phyloP scores from a whole-genome alignment of 768 basidiomycete genomes.

The Paxillus rubicundulus region DNA sequence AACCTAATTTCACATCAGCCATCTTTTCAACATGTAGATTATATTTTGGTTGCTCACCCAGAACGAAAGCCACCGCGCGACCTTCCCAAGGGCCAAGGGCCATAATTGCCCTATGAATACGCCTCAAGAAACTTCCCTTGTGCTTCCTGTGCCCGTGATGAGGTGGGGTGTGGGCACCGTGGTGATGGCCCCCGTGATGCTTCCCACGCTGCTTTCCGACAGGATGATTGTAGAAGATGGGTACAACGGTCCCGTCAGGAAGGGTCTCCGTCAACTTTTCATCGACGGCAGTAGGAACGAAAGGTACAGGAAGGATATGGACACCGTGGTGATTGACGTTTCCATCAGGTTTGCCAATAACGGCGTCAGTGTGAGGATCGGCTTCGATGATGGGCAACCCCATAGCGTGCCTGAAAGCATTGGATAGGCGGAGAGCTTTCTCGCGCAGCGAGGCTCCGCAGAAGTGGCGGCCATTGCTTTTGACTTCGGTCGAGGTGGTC shows the following conservation, averaged over 20 bases:
- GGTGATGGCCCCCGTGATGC: constrained; percentile 9
- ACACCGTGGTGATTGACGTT: constrained; percentile 26
- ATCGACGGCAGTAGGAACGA: constrained; percentile 26
- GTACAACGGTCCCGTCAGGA: constrained; percentile 4
- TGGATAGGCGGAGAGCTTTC: constrained; percentile 52
- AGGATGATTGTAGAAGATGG: constrained; percentile 2
- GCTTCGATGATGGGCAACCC: constrained; percentile 50
- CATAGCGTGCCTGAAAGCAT: constrained; percentile 53
- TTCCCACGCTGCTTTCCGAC: constrained; percentile 2
- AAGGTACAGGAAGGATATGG: constrained; percentile 33
- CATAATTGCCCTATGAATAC: constrained; percentile 65
- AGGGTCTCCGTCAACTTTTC: constrained; percentile 3
- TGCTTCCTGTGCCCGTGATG: constrained; percentile 23
- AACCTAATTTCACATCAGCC: constrained; percentile 44
- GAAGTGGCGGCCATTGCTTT: constrained; percentile 21
- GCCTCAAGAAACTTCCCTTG: constrained; percentile 48
- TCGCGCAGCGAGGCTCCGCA: constrained; percentile 39
- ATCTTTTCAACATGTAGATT: not conserved
- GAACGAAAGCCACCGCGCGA: constrained; percentile 76
- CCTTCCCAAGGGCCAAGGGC: constrained; percentile 82
- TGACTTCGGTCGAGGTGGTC: constrained; percentile 7
- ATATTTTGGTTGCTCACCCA: constrained; percentile 47
- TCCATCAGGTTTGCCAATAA: constrained; percentile 11
- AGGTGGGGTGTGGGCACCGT: constrained; percentile 11
- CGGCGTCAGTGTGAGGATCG: constrained; percentile 2